Base-by-base conservation (phyloP, 208 protist genomes). In the Phytomonas francai region DNA sequence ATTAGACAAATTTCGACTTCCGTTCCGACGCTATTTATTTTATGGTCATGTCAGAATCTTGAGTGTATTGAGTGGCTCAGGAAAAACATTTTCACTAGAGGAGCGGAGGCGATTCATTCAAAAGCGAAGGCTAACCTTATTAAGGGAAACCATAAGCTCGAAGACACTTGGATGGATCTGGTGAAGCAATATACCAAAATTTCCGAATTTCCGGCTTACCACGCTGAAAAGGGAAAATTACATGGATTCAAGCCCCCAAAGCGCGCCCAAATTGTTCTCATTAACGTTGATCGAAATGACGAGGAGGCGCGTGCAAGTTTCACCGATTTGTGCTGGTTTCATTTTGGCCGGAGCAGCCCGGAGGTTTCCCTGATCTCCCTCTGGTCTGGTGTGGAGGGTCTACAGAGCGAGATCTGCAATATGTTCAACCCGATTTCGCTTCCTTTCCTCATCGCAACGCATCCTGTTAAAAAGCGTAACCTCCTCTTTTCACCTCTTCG, bases 181-280 rank as follows among this genome's bases (percentile, higher is more conserved):
- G 39, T 45, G 19, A 45, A 45, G 39, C 9, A 45, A 45, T 45
- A 45, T 45, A 14, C 39, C 1, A 45, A 45, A 7, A 45, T 45
- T 22, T 1, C 39, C 8, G 39, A 45, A 45, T 2, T 7, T 2
- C 39, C 39, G 8, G 19, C 19, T 45, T 22, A 45, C 19, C 39
- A 22, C 39, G 19, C 39, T 2, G 39, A 45, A 45, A 45, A 14
- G 39, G 39, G 39, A 45, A 45, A 45, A 45, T 45, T 45, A 14
- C 12, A 45, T 45, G 39, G 39, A 45, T 45, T 45, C 11, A 45
- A 45, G 39, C 19, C 39, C 39, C 59, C 59, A 19, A 96, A 91
- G 71, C 79, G 88, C n/a, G 81, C 76, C 14, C 83, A 92, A 49
- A 89, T 96, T 73, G 82, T 96, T 39, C 72, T 96, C 49, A 72